Evolutionary conservation across 768 basidiomycete species (phyloP), one percentile per base, ranked within the genome.

Genomic region (Kwoniella dendrophila): DNA sequence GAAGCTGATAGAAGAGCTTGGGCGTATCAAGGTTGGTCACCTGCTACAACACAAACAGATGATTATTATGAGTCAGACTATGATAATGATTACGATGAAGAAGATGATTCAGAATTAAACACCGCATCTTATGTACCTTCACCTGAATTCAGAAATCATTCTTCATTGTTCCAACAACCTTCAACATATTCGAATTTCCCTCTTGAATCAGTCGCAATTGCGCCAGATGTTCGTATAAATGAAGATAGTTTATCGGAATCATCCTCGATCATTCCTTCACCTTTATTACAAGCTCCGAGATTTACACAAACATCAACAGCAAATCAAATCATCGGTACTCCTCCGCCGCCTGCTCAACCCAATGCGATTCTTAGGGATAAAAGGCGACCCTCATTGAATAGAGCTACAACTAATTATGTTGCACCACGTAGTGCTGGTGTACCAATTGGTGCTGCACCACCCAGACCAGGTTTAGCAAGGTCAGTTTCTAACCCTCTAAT

Each of bases 91-190:
- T 47, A 43, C 16, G 58, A 62, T 43, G 63, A 64, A n/a, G n/a
- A n/a, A n/a, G 64, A 63, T 14, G 67, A 69, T 22, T 76, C 75
- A 14, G 75, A 74, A 49, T 48, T 76, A 24, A 65, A 64, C 22
- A 74, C 75, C 0, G 69, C 62, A 24, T 62, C 70, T 2, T 70
- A 68, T 41, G 48, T 55, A 3, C 71, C 73, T 33, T 74, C 75
- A 1, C 75, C 75, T 8, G 61, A 70, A 5, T 29, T 66, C 22
- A 50, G 47, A 12, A 30, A 53, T 33, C n/a, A 45, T 2, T 32
- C 58, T 1, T 20, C 26, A 8, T 29, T 68, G n/a, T n/a, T n/a
- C n/a, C n/a, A n/a, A n/a, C n/a, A n/a, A 3, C 69, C 66, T 3
- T 26, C 63, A 2, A 27, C 71, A 6, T 59, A 67, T 3, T 69